A percentile compares a stretch with the other conserved stretches of the same genome.
Evolutionary conservation across 495 filamentous ascomycete genomes (phyloP).

Genomic region (Trichoderma gamsii): DNA sequence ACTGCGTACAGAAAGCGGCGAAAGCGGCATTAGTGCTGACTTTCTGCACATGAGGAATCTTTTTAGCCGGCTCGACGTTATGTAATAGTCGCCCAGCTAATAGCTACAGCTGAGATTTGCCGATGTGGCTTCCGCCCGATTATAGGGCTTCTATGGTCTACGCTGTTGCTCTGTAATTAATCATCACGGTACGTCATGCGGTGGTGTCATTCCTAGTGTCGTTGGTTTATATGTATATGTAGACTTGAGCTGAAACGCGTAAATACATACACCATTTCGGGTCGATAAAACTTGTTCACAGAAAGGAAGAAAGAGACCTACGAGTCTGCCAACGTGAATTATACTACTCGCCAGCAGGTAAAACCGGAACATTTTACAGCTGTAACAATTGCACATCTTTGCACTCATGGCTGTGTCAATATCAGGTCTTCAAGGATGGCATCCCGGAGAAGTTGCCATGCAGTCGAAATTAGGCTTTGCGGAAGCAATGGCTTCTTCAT

Average conservation of each 20-base stretch:
- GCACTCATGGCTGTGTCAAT: not conserved
- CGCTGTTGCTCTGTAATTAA: not conserved
- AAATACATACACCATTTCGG: too few species aligned
- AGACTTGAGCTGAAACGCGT: not conserved
- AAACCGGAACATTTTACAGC: not conserved
- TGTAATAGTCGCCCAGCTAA: not conserved
- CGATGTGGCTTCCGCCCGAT: not conserved
- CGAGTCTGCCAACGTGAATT: too few species aligned
- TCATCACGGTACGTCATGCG: not conserved
- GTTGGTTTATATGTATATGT: not conserved
- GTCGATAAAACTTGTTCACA: too few species aligned
- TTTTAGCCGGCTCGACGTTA: not conserved
- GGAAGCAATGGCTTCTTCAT: not conserved
- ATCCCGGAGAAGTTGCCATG: conserved; percentile 4
- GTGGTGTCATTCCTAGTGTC: not conserved
- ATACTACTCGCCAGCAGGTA: not conserved
- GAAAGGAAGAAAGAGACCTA: too few species aligned
- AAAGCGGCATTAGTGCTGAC: not conserved
- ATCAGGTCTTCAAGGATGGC: not conserved
- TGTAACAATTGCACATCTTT: not conserved
- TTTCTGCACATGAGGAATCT: not conserved
- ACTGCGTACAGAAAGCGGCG: not conserved
- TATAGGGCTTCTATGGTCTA: not conserved
- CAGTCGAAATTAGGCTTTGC: not conserved
- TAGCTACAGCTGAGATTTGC: not conserved